phyloP scores from a whole-genome alignment of 2,329 filamentous ascomycete genomes.

The Aspergillus brunneoviolaceus region DNA sequence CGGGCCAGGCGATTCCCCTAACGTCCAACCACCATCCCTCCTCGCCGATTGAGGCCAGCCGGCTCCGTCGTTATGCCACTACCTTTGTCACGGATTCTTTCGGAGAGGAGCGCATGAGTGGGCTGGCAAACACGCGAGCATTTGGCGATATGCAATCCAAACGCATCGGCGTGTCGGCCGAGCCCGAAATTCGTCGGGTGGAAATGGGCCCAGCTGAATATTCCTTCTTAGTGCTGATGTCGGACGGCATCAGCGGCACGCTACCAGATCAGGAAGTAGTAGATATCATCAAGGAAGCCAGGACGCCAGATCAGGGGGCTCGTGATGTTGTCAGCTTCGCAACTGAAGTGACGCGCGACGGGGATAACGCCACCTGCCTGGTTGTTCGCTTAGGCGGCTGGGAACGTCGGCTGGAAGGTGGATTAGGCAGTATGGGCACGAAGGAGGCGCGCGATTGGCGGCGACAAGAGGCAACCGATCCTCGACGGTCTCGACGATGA shows the following conservation, averaged over 20 bases:
- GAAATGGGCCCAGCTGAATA: conserved; percentile 83
- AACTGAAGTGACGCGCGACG: conserved; percentile 72
- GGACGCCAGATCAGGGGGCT: conserved; percentile 83
- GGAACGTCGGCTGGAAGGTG: conserved; percentile 70
- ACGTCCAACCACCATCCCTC: conserved; percentile 92
- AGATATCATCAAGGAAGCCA: conserved; percentile 90
- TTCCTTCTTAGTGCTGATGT: conserved; percentile 83
- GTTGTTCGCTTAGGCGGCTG: conserved; percentile 64
- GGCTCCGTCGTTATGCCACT: conserved; percentile 80
- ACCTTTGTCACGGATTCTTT: conserved; percentile 94
- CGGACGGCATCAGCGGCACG: conserved; percentile 83
- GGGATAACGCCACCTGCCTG: conserved; percentile 64
- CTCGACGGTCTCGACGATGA: conserved; percentile 64
- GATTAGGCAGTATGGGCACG: conserved; percentile 82
- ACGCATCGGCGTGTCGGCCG: conserved; percentile 88
- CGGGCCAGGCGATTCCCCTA: conserved; percentile 74
- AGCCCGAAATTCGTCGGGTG: conserved; percentile 80
- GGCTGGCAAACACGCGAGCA: conserved; percentile 87
- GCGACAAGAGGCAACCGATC: conserved; percentile 76
- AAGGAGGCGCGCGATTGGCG: conserved; percentile 88
- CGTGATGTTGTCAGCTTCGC: conserved; percentile 80
- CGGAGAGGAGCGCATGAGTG: conserved; percentile 91
- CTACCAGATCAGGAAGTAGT: conserved; percentile 93
- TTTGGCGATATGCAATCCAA: conserved; percentile 94
- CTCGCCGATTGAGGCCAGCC: conserved; percentile 77